Percentiles rank a stretch among this genome's conserved stretches.
Evolutionary conservation across 1,139 yeast species (phyloP).

Genomic region (Hemisphaericaspora subhashii): DNA sequence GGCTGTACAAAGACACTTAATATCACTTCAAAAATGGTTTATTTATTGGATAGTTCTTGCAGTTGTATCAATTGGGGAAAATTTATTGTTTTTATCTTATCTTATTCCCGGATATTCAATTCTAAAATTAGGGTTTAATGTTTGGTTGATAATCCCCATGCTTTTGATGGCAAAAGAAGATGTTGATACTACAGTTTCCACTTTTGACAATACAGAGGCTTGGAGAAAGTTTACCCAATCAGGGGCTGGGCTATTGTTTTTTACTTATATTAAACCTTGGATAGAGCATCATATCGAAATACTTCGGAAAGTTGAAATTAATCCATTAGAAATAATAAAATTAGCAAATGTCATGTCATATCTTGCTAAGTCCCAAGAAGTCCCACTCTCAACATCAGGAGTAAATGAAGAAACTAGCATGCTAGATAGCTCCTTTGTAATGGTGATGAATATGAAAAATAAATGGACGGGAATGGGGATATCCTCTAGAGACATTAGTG

Average conservation of each 20-base stretch:
- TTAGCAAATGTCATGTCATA: conserved; percentile 3
- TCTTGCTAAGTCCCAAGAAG: not conserved
- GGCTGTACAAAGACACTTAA: conserved; percentile 28
- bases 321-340: conserved; percentile 9
- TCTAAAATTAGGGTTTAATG: conserved; percentile 37
- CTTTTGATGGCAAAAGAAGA: conserved; percentile 13
- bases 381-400: not conserved
- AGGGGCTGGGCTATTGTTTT: conserved; percentile 44
- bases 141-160: conserved; percentile 58
- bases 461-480: conserved; percentile 10
- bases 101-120: conserved; percentile 52
- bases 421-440: conserved; percentile 16
- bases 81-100: conserved; percentile 30
- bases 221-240: conserved; percentile 26
- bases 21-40: conserved; percentile 54
- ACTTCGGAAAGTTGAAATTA: conserved; percentile 12
- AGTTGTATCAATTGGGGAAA: conserved; percentile 31
- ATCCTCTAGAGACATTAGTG: not conserved
- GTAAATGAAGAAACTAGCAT: conserved; percentile 6
- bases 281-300: conserved; percentile 24
- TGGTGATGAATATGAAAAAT: conserved; percentile 19
- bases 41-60: conserved; percentile 58
- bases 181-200: conserved; percentile 8
- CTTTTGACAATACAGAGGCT: conserved; percentile 19
- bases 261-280: conserved; percentile 32